phyloP scores from a whole-genome alignment of 495 filamentous ascomycete species.

The Penicillium odoratum region DNA sequence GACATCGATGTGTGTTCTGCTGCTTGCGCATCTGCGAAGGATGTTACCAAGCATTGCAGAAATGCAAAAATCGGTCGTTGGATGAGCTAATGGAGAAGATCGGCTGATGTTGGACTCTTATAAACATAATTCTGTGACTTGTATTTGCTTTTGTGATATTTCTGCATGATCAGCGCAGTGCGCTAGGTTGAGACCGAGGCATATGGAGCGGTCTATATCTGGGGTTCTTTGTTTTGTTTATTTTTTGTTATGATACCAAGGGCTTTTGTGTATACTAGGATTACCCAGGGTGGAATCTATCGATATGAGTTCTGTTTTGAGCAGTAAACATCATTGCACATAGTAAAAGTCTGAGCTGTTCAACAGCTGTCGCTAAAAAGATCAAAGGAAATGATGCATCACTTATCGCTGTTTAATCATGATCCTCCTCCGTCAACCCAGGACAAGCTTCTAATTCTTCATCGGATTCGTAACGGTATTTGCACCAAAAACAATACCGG shows the following conservation, averaged over 20 bases:
- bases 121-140: slow-evolving; percentile 2
- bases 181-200: slow-evolving; percentile 4
- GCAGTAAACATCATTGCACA: slow-evolving; percentile 4
- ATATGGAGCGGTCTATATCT: slow-evolving; percentile 9
- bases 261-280: slow-evolving; percentile 28
- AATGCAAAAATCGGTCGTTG: slow-evolving; percentile 38
- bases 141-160: slow-evolving; percentile 10
- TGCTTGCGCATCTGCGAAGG: slow-evolving; percentile 46
- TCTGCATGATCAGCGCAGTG: slow-evolving; percentile 19
- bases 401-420: slow-evolving; percentile 56
- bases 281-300: slow-evolving; percentile 14
- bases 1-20: slow-evolving; percentile 51
- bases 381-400: not conserved
- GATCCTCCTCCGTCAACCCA: slow-evolving; percentile 86
- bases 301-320: slow-evolving; percentile 11
- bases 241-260: slow-evolving; percentile 29
- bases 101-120: not conserved
- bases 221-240: not conserved
- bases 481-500: slow-evolving; percentile 97
- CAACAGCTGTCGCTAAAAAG: not conserved
- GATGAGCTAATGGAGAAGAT: slow-evolving; percentile 31
- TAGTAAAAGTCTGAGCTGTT: not conserved
- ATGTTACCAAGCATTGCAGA: slow-evolving; percentile 43
- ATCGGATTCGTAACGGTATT: slow-evolving; percentile 67
- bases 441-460: slow-evolving; percentile 82